Percentiles rank a stretch among this genome's conserved stretches.
These are phyloP conservation scores for Bidens hawaiensis DNA, from an alignment of 140 eudicot species.

Conservation along the genomic window DNA sequence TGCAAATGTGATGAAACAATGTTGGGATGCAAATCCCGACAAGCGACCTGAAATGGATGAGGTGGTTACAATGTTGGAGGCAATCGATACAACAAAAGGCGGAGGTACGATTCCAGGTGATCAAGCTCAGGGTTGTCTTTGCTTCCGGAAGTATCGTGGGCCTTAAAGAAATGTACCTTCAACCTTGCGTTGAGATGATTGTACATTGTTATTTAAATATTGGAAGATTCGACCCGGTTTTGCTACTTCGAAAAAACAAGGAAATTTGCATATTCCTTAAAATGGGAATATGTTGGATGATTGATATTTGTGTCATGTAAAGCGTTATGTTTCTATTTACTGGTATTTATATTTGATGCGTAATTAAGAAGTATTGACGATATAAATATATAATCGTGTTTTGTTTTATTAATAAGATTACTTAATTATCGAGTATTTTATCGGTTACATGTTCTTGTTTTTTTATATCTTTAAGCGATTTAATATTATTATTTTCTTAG, in stretches of 20 bases:
- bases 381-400: too few species aligned
- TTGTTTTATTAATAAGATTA: background rate
- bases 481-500: too few species aligned
- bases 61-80: slow-evolving; percentile 69
- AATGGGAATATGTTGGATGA: slow-evolving; percentile 25
- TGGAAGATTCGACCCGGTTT: slow-evolving; percentile 19
- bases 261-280: slow-evolving; percentile 20
- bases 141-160: slow-evolving; percentile 68
- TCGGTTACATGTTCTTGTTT: background rate
- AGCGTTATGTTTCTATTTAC: slow-evolving; percentile 19
- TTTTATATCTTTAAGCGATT: background rate
- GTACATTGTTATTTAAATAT: slow-evolving; percentile 12
- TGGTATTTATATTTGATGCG: background rate
- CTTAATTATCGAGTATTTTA: background rate
- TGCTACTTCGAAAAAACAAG: slow-evolving; percentile 14
- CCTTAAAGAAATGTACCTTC: slow-evolving; percentile 42
- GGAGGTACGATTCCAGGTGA: slow-evolving; percentile 92
- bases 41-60: slow-evolving; percentile 89
- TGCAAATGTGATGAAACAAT: slow-evolving; percentile 70
- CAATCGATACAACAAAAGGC: slow-evolving; percentile 75
- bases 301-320: slow-evolving; percentile 40
- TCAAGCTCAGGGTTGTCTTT: slow-evolving; percentile 66
- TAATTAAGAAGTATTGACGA: background rate
- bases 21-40: slow-evolving; percentile 93
- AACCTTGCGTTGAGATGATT: slow-evolving; percentile 3